phyloP scores from a whole-genome alignment of 345 rosid genomes.

The Arabidopsis suecica region DNA sequence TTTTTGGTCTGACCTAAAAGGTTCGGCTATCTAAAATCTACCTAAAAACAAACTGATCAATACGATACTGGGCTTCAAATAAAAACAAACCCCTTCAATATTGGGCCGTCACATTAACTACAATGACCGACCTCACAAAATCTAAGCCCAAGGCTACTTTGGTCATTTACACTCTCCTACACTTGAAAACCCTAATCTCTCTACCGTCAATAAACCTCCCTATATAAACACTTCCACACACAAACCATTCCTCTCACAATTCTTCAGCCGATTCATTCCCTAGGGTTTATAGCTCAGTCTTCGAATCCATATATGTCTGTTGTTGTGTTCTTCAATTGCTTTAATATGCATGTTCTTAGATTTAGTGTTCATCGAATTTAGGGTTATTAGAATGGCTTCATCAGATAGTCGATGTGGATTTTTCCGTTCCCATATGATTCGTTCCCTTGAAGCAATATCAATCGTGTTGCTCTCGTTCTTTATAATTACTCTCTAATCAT shows the following conservation, averaged over 20 bases:
- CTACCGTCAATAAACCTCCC: slow-evolving; percentile 5
- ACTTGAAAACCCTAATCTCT: slow-evolving; percentile 35
- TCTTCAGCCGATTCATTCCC: slow-evolving; percentile 4
- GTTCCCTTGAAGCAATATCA: slow-evolving; percentile 86
- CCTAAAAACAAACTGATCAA: neutral
- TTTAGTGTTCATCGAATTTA: neutral
- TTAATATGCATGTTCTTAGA: neutral
- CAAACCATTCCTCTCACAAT: neutral
- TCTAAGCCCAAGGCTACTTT: slow-evolving; percentile 20
- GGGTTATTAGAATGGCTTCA: slow-evolving; percentile 55
- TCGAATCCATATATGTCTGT: neutral
- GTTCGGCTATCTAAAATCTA: no score
- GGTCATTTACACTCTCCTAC: neutral
- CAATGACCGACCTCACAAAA: neutral
- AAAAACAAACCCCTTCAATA: neutral
- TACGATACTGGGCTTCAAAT: neutral
- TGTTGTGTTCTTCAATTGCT: neutral
- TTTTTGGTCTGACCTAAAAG: no score
- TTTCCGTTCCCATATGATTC: slow-evolving; percentile 73
- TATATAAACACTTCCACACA: slow-evolving; percentile 22
- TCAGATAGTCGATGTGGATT: slow-evolving; percentile 84
- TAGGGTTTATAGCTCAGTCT: neutral
- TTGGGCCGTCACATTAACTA: neutral
- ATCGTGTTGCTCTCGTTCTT: slow-evolving; percentile 55
- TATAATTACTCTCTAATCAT: neutral